Evolutionary conservation across 768 basidiomycete species (phyloP), one percentile per base, ranked within the genome.

Genomic region (Serendipita sp.): DNA sequence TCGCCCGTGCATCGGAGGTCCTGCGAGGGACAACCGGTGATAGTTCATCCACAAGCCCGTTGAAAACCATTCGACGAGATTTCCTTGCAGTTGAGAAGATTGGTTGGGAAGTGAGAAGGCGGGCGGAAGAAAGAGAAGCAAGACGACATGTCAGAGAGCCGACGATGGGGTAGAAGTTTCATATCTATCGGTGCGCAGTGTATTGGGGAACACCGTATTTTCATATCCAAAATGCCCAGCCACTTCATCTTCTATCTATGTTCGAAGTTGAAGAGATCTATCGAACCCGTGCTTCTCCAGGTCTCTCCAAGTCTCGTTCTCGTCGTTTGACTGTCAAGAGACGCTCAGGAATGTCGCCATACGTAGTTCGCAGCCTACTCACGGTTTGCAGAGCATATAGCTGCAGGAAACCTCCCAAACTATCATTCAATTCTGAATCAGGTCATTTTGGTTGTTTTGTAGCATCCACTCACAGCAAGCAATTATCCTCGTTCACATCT

Each of bases 361-460:
- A 10, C 10, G 15, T n/a, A 45, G 41, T 32, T 62, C 87, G 72
- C 84, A 84, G 68, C 89, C 86, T 89, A 67, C 83, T 87, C 69
- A 88, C 86, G 1, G 87, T 89, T 72, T 92, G 89, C n/a, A 90
- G 74, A 69, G 88, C 86, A 70, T 90, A 91, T 64, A 91, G 82
- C 71, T 90, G 87, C 71, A 89, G 71, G 70, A 92, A 90, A 1
- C 89, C 88, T 71, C 85, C 85, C 71, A 88, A 83, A 16, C 88
- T 90, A 62, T 34, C 11, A 24, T 13, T 5, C 15, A 5, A 32
- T 2, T 10, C 7, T 7, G 53, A 44, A 16, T 7, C 7, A 28
- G 8, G 10, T 51, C 11, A 7, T 32, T 13, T 16, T 15, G 45
- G 37, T 13, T 18, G 30, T 28, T 51, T 30, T 37, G 44, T 13